A percentile compares a stretch with the other conserved stretches of the same genome.
Evolutionary conservation across 192 early-diverging fungal species (phyloP).

Genomic region (Fimicolochytrium jonesii): DNA sequence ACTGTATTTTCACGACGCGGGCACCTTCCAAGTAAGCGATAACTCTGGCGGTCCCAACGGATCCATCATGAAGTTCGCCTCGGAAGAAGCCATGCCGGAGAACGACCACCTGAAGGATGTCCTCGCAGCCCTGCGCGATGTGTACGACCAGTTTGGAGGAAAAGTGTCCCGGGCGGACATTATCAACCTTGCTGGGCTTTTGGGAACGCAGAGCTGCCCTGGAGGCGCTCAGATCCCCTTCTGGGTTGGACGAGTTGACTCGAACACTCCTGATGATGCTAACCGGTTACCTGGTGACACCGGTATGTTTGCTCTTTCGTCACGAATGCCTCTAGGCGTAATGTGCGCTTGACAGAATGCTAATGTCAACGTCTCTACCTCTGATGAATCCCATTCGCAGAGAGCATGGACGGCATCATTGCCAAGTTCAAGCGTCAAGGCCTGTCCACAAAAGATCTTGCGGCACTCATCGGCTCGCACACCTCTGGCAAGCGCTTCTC

Average conservation of each 20-base stretch:
- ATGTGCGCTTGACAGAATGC: no score
- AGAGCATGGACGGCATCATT: neutral
- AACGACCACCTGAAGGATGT: constrained; percentile 4
- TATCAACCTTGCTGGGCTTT: neutral
- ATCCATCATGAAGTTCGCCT: neutral
- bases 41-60: constrained; percentile 5
- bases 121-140: neutral
- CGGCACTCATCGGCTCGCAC: constrained; percentile 1
- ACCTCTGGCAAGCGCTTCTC: neutral
- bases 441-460: neutral
- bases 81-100: neutral
- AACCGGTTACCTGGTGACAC: neutral
- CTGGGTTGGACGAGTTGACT: constrained; percentile 2
- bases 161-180: constrained; percentile 5
- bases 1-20: constrained; percentile 5
- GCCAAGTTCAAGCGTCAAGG: neutral
- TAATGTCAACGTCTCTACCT: no score
- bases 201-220: neutral
- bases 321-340: no score
- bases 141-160: neutral
- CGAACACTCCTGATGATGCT: neutral
- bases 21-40: neutral
- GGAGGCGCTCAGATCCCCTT: constrained; percentile 5
- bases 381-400: no score
- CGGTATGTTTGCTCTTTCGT: no score